Evolutionary conservation across 2,329 filamentous ascomycete species (phyloP), one percentile per base, ranked within the genome.

Genomic region (Ascochyta rabiei): DNA sequence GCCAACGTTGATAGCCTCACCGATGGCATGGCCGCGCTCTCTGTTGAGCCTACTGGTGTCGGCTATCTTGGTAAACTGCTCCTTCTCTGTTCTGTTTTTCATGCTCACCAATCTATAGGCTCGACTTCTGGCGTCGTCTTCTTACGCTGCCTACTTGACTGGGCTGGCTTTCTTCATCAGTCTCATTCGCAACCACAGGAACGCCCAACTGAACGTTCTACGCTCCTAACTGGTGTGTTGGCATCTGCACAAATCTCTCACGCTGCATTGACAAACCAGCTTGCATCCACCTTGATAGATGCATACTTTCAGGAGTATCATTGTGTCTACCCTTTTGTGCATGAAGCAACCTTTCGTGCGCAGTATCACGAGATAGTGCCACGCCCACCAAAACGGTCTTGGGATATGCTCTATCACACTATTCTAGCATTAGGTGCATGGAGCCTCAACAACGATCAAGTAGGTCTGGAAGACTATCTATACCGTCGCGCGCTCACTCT

Each of bases 11-110:
- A 67, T 18, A 55, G 55, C n/a, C 53, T 68, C 8, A 65, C 63
- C 1, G 65, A 68, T 54, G 65, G 65, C 47, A 68, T 68, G 65
- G 65, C 65, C 8, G 65, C 65, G 13, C 58, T 68, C 6, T 67
- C 63, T 21, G 65, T 68, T 5, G 65, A 68, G 52, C 65, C 65
- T 12, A 67, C 65, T 16, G 65, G 65, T 12, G 65, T 68, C 10
- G 63, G 65, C 30, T 68, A 68, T 24, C 53, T 68, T 21, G 64
- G 64, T 67, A 40, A 50, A 9, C n/a, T 8, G 18, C 6, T 9
- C 30, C 1, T 15, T 15, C 2, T 8, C 15, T 33, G 8, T 12
- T 8, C 15, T 10, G 7, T 12, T 35, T 19, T 9, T 16, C 15
- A 23, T 21, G 28, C 54, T 63, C 34, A 62, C 9, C 6, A 9